A percentile compares a stretch with the other conserved stretches of the same genome.
Evolutionary conservation across 108 stramenopile genomes (phyloP).

Genomic region (Cyclotella sp.): DNA sequence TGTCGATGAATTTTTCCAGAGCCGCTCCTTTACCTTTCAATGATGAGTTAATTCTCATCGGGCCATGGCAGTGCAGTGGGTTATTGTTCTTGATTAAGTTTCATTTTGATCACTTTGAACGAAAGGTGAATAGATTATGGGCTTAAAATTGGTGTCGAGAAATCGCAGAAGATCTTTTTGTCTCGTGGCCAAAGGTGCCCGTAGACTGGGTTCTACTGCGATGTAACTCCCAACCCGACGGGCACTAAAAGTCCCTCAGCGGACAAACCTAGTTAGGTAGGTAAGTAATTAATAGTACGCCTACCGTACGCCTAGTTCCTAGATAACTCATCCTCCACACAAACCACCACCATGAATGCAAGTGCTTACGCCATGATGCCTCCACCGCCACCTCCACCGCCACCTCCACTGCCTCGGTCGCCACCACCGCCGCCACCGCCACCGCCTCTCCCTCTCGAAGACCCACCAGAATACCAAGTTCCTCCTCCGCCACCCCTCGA

Average conservation of each 20-base stretch:
- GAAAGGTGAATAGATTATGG: too few species aligned
- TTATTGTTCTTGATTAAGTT: too few species aligned
- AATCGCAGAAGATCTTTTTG: neutral
- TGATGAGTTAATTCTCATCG: too few species aligned
- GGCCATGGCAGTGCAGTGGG: too few species aligned
- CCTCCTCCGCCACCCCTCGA: slow-evolving; percentile 35
- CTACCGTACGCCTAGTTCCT: too few species aligned
- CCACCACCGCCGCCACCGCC: slow-evolving; percentile 18
- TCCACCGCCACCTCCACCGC: slow-evolving; percentile 27
- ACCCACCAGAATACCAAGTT: slow-evolving; percentile 5
- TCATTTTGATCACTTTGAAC: too few species aligned
- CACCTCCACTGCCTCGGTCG: slow-evolving; percentile 24
- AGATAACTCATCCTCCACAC: too few species aligned
- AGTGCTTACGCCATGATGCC: neutral
- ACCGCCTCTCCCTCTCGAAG: slow-evolving; percentile 22
- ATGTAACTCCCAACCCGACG: neutral
- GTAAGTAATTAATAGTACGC: too few species aligned
- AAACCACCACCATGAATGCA: neutral
- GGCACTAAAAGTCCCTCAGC: too few species aligned
- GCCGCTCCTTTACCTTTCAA: too few species aligned
- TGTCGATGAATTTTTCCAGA: too few species aligned
- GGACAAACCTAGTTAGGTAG: too few species aligned
- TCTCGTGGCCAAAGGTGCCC: neutral
- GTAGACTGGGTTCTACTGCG: neutral
- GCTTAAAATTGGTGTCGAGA: neutral